Base-by-base conservation (phyloP, 1,284 basidiomycete species). In the Volvariella volvacea region DNA sequence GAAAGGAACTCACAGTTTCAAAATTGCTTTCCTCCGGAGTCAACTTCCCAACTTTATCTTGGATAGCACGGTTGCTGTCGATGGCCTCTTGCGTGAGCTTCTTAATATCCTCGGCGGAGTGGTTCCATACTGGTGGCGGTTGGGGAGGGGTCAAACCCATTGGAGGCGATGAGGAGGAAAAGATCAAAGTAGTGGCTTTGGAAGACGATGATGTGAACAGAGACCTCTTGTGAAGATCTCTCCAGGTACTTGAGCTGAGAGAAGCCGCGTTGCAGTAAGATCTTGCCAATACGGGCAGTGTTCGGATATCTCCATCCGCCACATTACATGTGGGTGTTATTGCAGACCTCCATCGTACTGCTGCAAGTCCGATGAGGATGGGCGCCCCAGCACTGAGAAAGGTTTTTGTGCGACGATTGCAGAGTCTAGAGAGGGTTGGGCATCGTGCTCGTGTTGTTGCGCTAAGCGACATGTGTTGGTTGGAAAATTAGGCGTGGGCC, bases 111-210 rank as follows among this genome's bases (percentile, higher is more conserved):
- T 78, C 71, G 1, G 83, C 66, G 16, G 80, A 70, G 57, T 88
- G 84, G 15, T 77, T 70, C 87, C 88, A 91, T 39, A 59, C 58
- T 21, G 78, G 83, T 1, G 87, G 66, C 21, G 74, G 53, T 57
- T 89, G 85, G 3, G 87, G 85, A 32, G 87, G 77, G 10, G 62
- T 71, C 38, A 86, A 53, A 14, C 70, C 61, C 73, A 80, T 78
- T 8, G 34, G n/a, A 36, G 34, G 34, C 6, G 6, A 15, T 28
- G 54, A 46, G 25, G 51, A 51, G 50, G 54, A 47, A 16, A 49
- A 49, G 46, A 52, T 49, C 38, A 50, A 47, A 28, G 44, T 33
- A 52, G 28, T 43, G 34, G 34, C 19, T 36, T 20, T 20, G 6
- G 15, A 36, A 36, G 4, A 36, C n/a, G 19, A 7, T 36, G 34